Evolutionary conservation across 163 green algal genomes (phyloP), one percentile per base, ranked within the genome.

Genomic region (Scenedesmus sp.): DNA sequence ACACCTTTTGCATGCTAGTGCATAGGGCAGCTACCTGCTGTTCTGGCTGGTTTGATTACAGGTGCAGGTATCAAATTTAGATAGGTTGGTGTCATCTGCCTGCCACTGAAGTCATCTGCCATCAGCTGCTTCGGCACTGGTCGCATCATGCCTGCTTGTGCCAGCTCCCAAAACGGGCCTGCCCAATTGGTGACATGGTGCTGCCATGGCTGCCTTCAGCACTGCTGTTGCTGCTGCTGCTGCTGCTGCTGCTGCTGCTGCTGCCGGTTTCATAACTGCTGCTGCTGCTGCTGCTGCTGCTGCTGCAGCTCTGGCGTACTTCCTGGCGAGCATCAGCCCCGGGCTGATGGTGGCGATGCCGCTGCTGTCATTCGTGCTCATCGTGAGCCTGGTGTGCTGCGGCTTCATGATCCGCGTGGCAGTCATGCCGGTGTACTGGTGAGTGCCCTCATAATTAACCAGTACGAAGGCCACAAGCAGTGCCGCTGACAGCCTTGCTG

Each of bases 331-430:
- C n/a, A 57, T 98, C 7, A 95, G 88, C 1, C 94, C 96, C 82
- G 96, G 87, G 52, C 90, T 97, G 88, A 96, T 97, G 77, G 94
- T 97, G 20, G 96, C 96, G 8, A 97, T 96, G 84, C 93, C 94
- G 6, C 90, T 93, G 26, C 91, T 98, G 73, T 94, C 94, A 60
- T 93, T 94, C 0, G 93, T 97, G 46, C 73, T 94, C 56, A 85
- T 88, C 12, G 59, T 94, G 23, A 90, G 91, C 83, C 85, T 96
- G 2, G 93, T 96, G 60, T 85, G 95, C 55, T 89, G 86, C 46
- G 94, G 94, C 66, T 96, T 96, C 90, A 91, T 96, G 26, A 94
- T 96, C 73, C 79, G 91, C 3, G 66, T 79, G 16, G 62, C 79
- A 64, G 77, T 79, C 2, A 88, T 93, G 67, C 46, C 86, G 20